A percentile compares a stretch with the other conserved stretches of the same genome.
phyloP scores from a whole-genome alignment of 208 protist species.

The Trypanosoma lewisi region DNA sequence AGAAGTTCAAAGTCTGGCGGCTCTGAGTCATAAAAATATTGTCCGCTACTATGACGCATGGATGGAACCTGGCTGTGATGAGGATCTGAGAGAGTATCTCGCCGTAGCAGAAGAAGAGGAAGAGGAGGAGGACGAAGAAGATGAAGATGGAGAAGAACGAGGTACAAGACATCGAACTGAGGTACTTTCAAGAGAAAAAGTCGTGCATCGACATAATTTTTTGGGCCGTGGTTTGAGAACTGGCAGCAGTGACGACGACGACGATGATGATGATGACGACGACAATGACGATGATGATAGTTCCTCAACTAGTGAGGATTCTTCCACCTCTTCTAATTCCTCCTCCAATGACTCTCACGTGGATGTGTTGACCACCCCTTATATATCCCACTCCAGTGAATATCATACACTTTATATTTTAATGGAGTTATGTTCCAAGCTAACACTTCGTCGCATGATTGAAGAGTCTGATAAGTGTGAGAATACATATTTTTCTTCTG shows the following conservation, averaged over 20 bases:
- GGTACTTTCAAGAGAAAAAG: not conserved
- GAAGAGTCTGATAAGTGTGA: constrained; percentile 50
- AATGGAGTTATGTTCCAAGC: constrained; percentile 83
- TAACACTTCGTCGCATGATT: constrained; percentile 72
- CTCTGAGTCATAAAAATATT: constrained; percentile 81
- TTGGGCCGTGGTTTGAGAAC: not conserved
- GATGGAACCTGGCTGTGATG: constrained; percentile 81
- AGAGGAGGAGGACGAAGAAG: constrained; percentile 8
- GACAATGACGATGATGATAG: too few species aligned
- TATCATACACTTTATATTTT: constrained; percentile 87
- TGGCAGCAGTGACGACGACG: constrained; percentile 10
- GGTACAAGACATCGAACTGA: constrained; percentile 6
- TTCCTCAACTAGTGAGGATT: too few species aligned
- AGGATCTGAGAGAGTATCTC: constrained; percentile 63
- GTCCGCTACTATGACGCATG: constrained; percentile 90
- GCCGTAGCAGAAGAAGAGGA: constrained; percentile 27
- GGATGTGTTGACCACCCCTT: constrained; percentile 16
- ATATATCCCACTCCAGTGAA: constrained; percentile 4
- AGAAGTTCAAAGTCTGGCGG: constrained; percentile 78
- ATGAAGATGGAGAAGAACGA: constrained; percentile 1
- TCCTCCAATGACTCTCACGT: too few species aligned
- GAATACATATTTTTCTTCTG: constrained; percentile 40
- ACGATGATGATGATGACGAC: constrained; percentile 12
- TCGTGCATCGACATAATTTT: not conserved
- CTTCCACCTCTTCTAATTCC: too few species aligned